A percentile compares a stretch with the other conserved stretches of the same genome.
Conservation (phyloP, 345 rosid genomes). For the Cardamine occulta region DNA sequence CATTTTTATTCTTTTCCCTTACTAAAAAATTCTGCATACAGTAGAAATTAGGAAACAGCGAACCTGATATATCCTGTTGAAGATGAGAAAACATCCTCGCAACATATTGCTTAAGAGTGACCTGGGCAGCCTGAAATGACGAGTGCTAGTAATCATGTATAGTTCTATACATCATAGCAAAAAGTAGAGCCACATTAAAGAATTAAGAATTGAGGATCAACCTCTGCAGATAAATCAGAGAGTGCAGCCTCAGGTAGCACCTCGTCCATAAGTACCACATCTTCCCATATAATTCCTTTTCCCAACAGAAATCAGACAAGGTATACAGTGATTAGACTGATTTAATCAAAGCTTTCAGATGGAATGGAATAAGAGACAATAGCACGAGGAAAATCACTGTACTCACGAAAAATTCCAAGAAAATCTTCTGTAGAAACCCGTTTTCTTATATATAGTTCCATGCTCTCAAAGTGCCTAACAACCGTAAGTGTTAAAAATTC, state of each 20-base stretch:
- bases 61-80: slow-evolving; percentile 85
- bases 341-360: slow-evolving; percentile 13
- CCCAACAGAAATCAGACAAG: slow-evolving; percentile 36
- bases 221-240: slow-evolving; percentile 75
- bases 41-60: slow-evolving; percentile 35
- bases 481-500: slow-evolving; percentile 27
- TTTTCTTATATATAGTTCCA: slow-evolving; percentile 61
- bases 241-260: slow-evolving; percentile 78
- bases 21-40: slow-evolving; percentile 13
- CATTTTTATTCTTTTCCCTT: slow-evolving; percentile 23
- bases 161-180: slow-evolving; percentile 21
- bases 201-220: slow-evolving; percentile 41
- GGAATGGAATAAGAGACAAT: slow-evolving; percentile 1
- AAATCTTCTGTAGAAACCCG: slow-evolving; percentile 63
- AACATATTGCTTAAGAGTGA: slow-evolving; percentile 69
- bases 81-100: slow-evolving; percentile 68
- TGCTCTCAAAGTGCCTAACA: slow-evolving; percentile 75
- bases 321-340: slow-evolving; percentile 20
- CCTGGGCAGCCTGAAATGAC: slow-evolving; percentile 78
- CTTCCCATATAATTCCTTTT: slow-evolving; percentile 85
- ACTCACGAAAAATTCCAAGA: slow-evolving; percentile 69
- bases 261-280: slow-evolving; percentile 85
- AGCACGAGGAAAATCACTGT: slow-evolving; percentile 28
- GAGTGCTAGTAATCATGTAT: slow-evolving; percentile 42
- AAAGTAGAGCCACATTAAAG: slow-evolving; percentile 11